These are phyloP conservation scores for Colletotrichum sp. DNA, from an alignment of 2,329 filamentous ascomycete species.

Conservation along the genomic window DNA sequence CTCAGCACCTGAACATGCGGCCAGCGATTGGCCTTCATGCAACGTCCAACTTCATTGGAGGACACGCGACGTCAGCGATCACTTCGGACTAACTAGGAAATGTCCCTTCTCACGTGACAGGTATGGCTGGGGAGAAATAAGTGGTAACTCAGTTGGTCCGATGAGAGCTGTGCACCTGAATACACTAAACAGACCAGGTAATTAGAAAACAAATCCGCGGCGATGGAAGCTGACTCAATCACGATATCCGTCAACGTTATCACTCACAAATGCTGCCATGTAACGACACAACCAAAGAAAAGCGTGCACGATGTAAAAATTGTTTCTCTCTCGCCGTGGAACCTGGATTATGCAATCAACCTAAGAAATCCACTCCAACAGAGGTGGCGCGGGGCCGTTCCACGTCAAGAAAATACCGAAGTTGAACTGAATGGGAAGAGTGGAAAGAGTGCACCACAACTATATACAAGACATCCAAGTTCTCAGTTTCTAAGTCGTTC, in stretches of 20 bases:
- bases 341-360: neutral
- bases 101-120: neutral
- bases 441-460: neutral
- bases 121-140: neutral
- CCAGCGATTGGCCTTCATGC: neutral
- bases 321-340: neutral
- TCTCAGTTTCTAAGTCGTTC: accelerated
- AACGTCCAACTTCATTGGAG: neutral
- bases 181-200: accelerated
- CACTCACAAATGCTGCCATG: neutral
- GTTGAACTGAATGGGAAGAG: neutral
- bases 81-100: neutral
- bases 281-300: neutral
- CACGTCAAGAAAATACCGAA: neutral
- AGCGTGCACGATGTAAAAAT: neutral
- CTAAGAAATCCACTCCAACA: accelerated
- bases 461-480: neutral
- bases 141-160: neutral
- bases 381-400: neutral
- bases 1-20: neutral
- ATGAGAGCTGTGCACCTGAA: neutral
- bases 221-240: neutral
- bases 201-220: neutral
- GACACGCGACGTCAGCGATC: neutral
- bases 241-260: neutral